A percentile compares a stretch with the other conserved stretches of the same genome.
phyloP scores from a whole-genome alignment of 306 rosid genomes.

The Gillenia trifoliata region DNA sequence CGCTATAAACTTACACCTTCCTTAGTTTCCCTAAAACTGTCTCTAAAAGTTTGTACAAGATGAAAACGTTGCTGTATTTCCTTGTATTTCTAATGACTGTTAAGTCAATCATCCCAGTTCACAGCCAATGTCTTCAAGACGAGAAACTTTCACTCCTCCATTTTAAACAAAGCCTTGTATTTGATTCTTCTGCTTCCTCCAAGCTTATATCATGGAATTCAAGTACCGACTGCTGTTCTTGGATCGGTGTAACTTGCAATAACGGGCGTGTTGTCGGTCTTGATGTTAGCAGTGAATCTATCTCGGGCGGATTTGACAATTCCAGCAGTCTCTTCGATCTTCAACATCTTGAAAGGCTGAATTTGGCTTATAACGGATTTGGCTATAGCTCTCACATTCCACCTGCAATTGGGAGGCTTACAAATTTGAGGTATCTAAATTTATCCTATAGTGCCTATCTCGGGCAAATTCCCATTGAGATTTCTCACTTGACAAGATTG shows the following conservation, averaged over 20 bases:
- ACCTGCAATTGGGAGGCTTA: constrained; percentile 21
- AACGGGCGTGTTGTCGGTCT: constrained; percentile 31
- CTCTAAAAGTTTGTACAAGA: too few relatives aligned
- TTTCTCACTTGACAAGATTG: constrained; percentile 35
- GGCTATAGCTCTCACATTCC: constrained; percentile 23
- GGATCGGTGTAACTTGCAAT: constrained; percentile 16
- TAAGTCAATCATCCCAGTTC: too few relatives aligned
- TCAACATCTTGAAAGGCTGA: constrained; percentile 24
- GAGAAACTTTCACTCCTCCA: too few relatives aligned
- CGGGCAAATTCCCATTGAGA: too few relatives aligned
- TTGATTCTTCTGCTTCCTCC: neutral
- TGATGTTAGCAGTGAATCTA: constrained; percentile 20
- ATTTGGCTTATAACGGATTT: constrained; percentile 19
- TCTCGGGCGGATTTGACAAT: constrained; percentile 12
- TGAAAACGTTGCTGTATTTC: too few relatives aligned
- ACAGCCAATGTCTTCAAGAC: too few relatives aligned
- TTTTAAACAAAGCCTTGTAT: too few relatives aligned
- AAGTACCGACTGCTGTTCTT: neutral
- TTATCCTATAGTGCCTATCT: too few relatives aligned
- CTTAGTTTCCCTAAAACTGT: too few relatives aligned
- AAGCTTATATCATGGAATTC: constrained; percentile 20
- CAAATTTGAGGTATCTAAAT: constrained; percentile 19
- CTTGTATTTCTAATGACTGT: too few relatives aligned
- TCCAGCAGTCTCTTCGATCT: neutral
- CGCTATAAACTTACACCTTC: too few relatives aligned